These are phyloP conservation scores for Lecanicillium sp. DNA, from an alignment of 2,329 filamentous ascomycete species.

Conservation along the genomic window DNA sequence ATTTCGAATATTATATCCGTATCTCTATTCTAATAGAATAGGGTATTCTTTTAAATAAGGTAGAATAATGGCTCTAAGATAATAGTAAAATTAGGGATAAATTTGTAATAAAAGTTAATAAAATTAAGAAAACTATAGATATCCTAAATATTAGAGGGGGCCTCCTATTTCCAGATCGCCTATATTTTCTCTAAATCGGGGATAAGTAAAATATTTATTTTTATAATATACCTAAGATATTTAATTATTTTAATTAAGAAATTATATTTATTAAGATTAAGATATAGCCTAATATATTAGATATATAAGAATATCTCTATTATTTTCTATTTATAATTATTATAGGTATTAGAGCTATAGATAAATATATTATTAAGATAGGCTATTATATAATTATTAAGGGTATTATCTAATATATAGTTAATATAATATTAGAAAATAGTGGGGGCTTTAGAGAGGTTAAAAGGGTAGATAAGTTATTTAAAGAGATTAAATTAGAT, in stretches of 20 bases:
- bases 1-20: not conserved
- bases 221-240: conserved; percentile 13
- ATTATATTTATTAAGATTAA: not conserved
- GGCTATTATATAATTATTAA: not conserved
- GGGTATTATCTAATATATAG: not conserved
- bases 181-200: conserved; percentile 3
- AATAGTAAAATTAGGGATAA: conserved; percentile 13
- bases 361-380: conserved; percentile 4
- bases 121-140: conserved; percentile 13
- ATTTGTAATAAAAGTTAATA: conserved; percentile 15
- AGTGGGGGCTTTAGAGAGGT: too few species aligned
- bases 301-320: not conserved
- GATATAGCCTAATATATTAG: not conserved
- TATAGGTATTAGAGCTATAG: not conserved
- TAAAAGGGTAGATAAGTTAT: too few species aligned
- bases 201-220: not conserved
- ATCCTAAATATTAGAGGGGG: conserved; percentile 1
- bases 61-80: conserved; percentile 1
- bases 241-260: conserved; percentile 4
- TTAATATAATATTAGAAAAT: conserved; percentile 7
- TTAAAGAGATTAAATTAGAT: too few species aligned
- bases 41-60: not conserved
- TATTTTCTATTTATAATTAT: not conserved
- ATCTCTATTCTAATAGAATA: not conserved
- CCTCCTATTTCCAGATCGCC: conserved; percentile 1